These are phyloP conservation scores for Wallacemonas collosoma DNA, from an alignment of 208 protist genomes.

Conservation along the genomic window DNA sequence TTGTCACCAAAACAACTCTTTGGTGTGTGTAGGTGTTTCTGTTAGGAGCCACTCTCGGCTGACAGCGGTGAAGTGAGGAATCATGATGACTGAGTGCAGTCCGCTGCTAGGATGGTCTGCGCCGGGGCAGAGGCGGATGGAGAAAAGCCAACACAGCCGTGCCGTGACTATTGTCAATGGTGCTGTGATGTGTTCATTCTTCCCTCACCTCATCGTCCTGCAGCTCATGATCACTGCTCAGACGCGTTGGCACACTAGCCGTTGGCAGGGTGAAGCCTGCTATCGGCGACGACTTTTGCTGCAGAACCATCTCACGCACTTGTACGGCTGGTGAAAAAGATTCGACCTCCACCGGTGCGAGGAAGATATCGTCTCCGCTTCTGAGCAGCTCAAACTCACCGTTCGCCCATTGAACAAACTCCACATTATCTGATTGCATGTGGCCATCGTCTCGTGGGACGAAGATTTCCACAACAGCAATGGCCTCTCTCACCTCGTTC, in stretches of 20 bases:
- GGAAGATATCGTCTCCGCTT: constrained; percentile 45
- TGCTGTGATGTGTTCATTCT: no score
- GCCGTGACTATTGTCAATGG: no score
- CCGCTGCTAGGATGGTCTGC: no score
- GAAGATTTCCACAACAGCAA: constrained; percentile 35
- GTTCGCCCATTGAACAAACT: constrained; percentile 71
- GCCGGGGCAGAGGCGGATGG: no score
- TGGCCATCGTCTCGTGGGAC: not conserved
- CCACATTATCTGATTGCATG: constrained; percentile 2
- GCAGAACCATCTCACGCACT: not conserved
- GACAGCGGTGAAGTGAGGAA: no score
- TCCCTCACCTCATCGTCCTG: no score
- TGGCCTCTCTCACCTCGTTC: constrained; percentile 72
- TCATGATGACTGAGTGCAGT: no score
- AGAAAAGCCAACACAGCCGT: no score
- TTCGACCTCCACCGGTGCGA: constrained; percentile 40
- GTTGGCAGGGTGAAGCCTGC: not conserved
- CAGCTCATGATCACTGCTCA: no score
- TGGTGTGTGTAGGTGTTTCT: no score
- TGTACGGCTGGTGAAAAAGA: constrained; percentile 24
- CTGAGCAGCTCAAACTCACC: constrained; percentile 69
- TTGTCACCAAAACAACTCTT: no score
- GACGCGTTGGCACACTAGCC: not conserved
- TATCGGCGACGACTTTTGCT: constrained; percentile 24
- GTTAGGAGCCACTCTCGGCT: no score